Conservation (phyloP, 2,329 filamentous ascomycete genomes). For the Cladosporium austrohemisphaericum region DNA sequence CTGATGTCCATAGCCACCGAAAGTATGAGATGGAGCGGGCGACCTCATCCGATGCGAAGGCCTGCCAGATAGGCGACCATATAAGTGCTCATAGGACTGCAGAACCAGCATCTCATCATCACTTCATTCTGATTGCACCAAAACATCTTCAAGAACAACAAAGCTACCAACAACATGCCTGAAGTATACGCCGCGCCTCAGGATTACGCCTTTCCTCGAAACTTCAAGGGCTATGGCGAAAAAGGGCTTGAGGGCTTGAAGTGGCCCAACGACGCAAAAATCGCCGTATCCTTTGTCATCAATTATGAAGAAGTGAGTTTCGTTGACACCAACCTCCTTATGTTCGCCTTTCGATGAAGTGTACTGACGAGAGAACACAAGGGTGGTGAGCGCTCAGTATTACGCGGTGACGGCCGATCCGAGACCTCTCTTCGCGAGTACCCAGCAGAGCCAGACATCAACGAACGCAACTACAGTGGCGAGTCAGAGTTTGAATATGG, state of each 20-base stretch:
- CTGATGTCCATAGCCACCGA: no score
- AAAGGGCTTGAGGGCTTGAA: constrained; percentile 25
- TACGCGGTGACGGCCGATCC: constrained; percentile 38
- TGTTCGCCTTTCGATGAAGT: no score
- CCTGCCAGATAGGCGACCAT: no score
- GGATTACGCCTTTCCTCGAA: constrained; percentile 22
- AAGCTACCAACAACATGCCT: constrained; percentile 19
- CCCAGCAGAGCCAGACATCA: constrained; percentile 20
- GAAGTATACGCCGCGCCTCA: constrained; percentile 20
- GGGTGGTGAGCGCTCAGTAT: constrained; percentile 40
- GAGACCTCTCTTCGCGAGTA: constrained; percentile 40
- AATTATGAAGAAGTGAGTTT: constrained; percentile 42
- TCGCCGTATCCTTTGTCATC: constrained; percentile 46
- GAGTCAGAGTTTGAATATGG: constrained; percentile 53
- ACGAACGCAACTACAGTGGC: constrained; percentile 41
- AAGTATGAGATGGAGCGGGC: no score
- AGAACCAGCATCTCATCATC: not conserved
- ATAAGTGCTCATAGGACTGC: not conserved
- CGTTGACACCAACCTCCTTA: not conserved
- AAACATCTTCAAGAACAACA: no score
- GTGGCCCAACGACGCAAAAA: constrained; percentile 45
- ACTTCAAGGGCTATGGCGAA: constrained; percentile 30
- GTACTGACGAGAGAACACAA: constrained; percentile 1
- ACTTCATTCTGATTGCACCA: no score
- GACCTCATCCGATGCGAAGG: no score